phyloP scores from a whole-genome alignment of 495 filamentous ascomycete genomes.

The Trichoderma gamsii region DNA sequence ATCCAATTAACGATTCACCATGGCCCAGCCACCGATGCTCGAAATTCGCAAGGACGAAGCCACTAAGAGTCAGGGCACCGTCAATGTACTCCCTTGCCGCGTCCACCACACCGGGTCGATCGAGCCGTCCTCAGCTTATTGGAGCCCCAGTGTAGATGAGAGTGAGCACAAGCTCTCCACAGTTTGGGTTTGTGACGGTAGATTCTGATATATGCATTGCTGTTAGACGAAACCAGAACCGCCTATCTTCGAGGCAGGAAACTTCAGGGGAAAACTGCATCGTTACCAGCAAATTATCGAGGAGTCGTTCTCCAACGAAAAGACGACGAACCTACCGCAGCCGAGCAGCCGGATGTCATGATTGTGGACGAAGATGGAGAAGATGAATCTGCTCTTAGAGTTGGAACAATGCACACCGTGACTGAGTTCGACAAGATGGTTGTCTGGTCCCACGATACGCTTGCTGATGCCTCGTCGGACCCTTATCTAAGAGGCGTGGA shows the following conservation, averaged over 20 bases:
- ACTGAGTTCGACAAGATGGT: slow-evolving; percentile 71
- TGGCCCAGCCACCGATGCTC: slow-evolving; percentile 28
- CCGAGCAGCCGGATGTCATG: slow-evolving; percentile 20
- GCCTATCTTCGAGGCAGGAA: slow-evolving; percentile 81
- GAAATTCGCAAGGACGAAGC: slow-evolving; percentile 18
- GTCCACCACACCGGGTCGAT: slow-evolving; percentile 74
- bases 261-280: slow-evolving; percentile 60
- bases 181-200: too few species aligned
- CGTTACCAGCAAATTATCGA: slow-evolving; percentile 68
- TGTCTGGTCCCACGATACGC: slow-evolving; percentile 73
- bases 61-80: slow-evolving; percentile 44
- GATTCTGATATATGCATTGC: slow-evolving; percentile 1
- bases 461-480: slow-evolving; percentile 45
- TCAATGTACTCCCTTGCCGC: slow-evolving; percentile 79
- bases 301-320: slow-evolving; percentile 45
- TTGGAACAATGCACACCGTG: slow-evolving; percentile 54
- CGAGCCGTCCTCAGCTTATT: slow-evolving; percentile 60
- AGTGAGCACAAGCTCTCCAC: slow-evolving; percentile 18
- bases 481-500: slow-evolving; percentile 57
- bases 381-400: slow-evolving; percentile 39
- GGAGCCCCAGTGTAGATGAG: slow-evolving; percentile 50
- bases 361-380: slow-evolving; percentile 43
- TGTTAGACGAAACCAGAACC: slow-evolving; percentile 43
- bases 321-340: slow-evolving; percentile 25
- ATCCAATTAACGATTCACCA: slow-evolving; percentile 11